Evolutionary conservation across 2,329 filamentous ascomycete genomes (phyloP), one percentile per base, ranked within the genome.

Genomic region (Beauveria caledonica): DNA sequence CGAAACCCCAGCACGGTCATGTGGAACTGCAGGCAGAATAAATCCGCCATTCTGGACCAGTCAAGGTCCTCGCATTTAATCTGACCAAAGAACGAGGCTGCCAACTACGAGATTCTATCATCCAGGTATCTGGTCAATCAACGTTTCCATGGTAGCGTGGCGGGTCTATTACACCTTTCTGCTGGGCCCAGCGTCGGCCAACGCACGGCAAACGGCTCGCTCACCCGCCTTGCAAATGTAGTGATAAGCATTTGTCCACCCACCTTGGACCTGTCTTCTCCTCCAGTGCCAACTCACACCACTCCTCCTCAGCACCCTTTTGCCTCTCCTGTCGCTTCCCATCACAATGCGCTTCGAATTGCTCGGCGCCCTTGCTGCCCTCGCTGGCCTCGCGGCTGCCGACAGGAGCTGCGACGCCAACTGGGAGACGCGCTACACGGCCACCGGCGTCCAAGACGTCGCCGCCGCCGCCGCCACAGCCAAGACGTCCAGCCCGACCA

Each of bases 381-480:
- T 67, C 1, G 68, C 69, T 52, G 63, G 68, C 19, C 61, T 69
- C 40, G 68, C 63, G 29, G 61, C 66, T 5, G 73, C 68, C 17
- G 61, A 58, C 10, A 57, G 62, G 15, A 62, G 62, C 54, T 50
- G 60, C 49, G 19, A n/a, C 55, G 9, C 62, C 27, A 69, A 62
- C 17, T 75, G 72, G 73, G 73, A 73, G 65, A 73, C 71, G 25
- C 64, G 62, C 36, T 79, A 81, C 70, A 85, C 82, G 17, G 78
- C 81, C 3, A 85, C 82, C 3, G 74, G 71, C 27, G 69, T 78
- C 19, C 70, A 75, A 21, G 75, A 76, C 50, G 83, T 87, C 8
- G 76, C 77, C 5, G 78, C 78, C 19, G 83, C 83, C 27, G 78
- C 78, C 56, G 85, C 85, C 8, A 87, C 82, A 1, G 85, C 84